Conservation (phyloP, 1,284 basidiomycete species). For the Malassezia pachydermatis region DNA sequence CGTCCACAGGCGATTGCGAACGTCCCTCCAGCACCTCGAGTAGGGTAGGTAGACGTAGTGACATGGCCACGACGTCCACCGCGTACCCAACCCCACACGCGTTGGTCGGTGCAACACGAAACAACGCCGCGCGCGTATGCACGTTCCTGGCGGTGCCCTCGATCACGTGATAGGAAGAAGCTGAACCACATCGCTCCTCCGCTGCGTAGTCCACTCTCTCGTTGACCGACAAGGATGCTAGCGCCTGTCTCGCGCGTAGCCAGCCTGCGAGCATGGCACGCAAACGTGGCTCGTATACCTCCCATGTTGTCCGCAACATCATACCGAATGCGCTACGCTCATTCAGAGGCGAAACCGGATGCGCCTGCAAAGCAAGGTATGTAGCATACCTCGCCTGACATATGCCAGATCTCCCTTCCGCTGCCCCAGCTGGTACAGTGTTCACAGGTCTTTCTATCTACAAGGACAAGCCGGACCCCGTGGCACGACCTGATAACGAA, state of each 20-base stretch:
- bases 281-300: no score
- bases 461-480: constrained; percentile 69
- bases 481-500: constrained; percentile 69
- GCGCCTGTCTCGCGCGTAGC: no score
- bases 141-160: no score
- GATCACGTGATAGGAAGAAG: constrained; percentile 11
- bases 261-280: no score
- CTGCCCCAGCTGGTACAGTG: constrained; percentile 57
- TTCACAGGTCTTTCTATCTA: constrained; percentile 68
- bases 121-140: no score
- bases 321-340: constrained; percentile 1
- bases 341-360: neutral
- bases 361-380: constrained; percentile 4
- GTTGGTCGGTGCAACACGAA: neutral
- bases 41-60: constrained; percentile 47
- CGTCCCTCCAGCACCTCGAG: constrained; percentile 47
- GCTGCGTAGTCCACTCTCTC: no score
- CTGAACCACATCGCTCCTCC: no score
- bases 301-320: no score
- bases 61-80: constrained; percentile 1
- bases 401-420: constrained; percentile 22
- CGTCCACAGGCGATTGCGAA: constrained; percentile 84
- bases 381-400: neutral
- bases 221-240: no score
- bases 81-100: neutral